Conservation (phyloP, 495 filamentous ascomycete species). For the Xylaria flabelliformis region DNA sequence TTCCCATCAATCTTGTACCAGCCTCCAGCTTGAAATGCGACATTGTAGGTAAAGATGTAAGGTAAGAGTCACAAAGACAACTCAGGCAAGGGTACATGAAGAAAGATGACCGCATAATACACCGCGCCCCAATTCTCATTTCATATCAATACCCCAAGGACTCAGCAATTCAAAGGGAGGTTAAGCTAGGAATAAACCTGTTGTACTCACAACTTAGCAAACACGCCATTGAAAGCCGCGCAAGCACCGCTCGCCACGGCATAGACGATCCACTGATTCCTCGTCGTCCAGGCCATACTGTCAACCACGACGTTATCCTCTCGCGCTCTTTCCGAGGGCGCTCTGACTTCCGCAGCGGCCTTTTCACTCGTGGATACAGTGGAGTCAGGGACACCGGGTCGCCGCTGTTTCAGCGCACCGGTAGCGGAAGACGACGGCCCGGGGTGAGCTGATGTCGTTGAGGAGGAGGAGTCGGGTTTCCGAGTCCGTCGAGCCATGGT, state of each 20-base stretch:
- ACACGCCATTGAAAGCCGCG: slow-evolving; percentile 92
- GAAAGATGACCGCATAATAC: neutral
- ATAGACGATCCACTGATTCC: slow-evolving; percentile 76
- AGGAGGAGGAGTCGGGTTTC: slow-evolving; percentile 1
- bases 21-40: neutral
- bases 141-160: neutral
- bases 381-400: neutral
- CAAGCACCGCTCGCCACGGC: slow-evolving; percentile 86
- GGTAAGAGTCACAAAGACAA: neutral
- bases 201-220: slow-evolving; percentile 83
- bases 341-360: neutral
- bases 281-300: slow-evolving; percentile 41
- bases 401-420: slow-evolving; percentile 16
- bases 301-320: neutral
- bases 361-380: neutral
- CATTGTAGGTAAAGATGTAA: too few relatives aligned
- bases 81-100: neutral
- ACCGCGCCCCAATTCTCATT: neutral
- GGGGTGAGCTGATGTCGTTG: neutral
- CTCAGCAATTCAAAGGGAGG: neutral
- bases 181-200: neutral
- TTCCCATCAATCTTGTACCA: neutral
- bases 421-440: slow-evolving; percentile 4
- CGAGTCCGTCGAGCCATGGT: slow-evolving; percentile 11
- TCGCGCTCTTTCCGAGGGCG: neutral